Evolutionary conservation across 2,329 filamentous ascomycete genomes (phyloP).

Genomic region (Ophiocordyceps camponoti-rufipedis): DNA sequence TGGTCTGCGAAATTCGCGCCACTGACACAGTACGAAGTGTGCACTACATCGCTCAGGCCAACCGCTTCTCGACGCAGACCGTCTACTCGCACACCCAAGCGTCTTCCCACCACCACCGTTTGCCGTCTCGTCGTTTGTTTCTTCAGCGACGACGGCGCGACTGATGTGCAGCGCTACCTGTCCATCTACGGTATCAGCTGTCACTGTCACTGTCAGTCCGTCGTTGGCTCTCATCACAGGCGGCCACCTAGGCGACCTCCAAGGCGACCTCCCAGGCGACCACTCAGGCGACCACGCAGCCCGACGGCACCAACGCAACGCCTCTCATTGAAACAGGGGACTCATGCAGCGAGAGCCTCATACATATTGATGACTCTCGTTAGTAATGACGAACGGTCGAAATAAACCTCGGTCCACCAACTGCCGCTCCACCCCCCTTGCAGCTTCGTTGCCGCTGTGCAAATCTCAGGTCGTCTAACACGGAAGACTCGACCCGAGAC

Average conservation of each 20-base stretch:
- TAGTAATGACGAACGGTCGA: not conserved
- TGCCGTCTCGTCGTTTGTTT: not conserved
- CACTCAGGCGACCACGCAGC: not conserved
- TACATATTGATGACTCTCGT: not conserved
- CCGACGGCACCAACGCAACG: not conserved
- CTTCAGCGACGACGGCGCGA: not conserved
- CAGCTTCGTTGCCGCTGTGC: not conserved
- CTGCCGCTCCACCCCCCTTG: not conserved
- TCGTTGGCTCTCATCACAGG: no score
- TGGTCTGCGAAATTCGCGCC: no score
- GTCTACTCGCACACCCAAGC: not conserved
- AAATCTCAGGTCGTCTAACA: not conserved
- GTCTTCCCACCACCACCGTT: not conserved
- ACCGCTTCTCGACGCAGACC: not conserved
- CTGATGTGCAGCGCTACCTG: not conserved
- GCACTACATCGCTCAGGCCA: no score
- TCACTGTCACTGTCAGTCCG: not conserved
- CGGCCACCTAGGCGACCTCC: not conserved
- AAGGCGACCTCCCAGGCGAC: not conserved
- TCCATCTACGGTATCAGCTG: not conserved
- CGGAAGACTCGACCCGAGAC: not conserved
- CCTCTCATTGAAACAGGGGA: not conserved
- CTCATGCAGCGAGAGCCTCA: not conserved
- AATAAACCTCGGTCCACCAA: not conserved
- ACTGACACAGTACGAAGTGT: not conserved